Percentiles rank a stretch among this genome's conserved stretches.
These are phyloP conservation scores for Juncus effusus DNA, from an alignment of 176 grass and related monocot genomes.

Conservation along the genomic window DNA sequence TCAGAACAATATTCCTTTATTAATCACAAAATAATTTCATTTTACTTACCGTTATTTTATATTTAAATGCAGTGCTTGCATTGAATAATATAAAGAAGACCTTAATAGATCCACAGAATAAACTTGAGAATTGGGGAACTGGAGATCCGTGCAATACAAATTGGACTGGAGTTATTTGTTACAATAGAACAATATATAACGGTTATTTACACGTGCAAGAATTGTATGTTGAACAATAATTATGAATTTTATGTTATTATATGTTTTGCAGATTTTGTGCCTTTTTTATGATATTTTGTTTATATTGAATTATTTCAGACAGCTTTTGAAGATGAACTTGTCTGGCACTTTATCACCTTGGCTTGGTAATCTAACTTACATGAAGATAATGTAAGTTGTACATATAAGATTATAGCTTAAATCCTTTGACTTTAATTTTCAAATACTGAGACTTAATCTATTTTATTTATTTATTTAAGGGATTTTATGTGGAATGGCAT, in stretches of 20 bases:
- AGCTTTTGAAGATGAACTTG: conserved; percentile 65
- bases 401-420: not conserved
- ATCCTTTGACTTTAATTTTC: conserved; percentile 12
- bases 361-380: conserved; percentile 61
- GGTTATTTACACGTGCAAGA: conserved; percentile 81
- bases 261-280: conserved; percentile 11
- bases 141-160: conserved; percentile 80
- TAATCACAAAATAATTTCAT: not conserved
- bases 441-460: not conserved
- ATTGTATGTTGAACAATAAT: conserved; percentile 57
- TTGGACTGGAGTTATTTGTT: conserved; percentile 72
- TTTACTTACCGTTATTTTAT: conserved; percentile 26
- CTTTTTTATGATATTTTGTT: conserved; percentile 19
- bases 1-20: conserved; percentile 5
- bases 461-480: conserved; percentile 45
- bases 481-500: conserved; percentile 98
- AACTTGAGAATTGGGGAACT: conserved; percentile 54
- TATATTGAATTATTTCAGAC: conserved; percentile 45
- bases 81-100: conserved; percentile 55
- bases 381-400: conserved; percentile 79
- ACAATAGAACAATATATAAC: conserved; percentile 52
- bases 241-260: conserved; percentile 30
- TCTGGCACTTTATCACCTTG: conserved; percentile 78
- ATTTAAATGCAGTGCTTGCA: conserved; percentile 55
- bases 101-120: conserved; percentile 44